These are phyloP conservation scores for Geranium incanum DNA, from an alignment of 441 rosid species.

Conservation along the genomic window DNA sequence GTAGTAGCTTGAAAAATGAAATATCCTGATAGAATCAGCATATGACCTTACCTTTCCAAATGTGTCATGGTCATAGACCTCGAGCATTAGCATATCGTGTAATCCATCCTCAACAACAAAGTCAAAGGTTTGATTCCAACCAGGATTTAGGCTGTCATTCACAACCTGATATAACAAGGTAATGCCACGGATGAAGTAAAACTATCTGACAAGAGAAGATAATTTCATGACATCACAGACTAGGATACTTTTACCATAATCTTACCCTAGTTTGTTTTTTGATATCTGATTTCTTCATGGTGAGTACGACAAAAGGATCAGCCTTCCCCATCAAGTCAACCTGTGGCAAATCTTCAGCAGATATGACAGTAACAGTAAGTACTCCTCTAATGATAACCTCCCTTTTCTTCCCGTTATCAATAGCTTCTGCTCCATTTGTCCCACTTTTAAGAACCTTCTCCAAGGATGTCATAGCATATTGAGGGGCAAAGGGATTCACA, in stretches of 20 bases:
- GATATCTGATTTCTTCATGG: slow-evolving; percentile 76
- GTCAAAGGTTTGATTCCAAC: slow-evolving; percentile 96
- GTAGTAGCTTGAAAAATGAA: too few relatives aligned
- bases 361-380: slow-evolving; percentile 63
- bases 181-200: too few relatives aligned
- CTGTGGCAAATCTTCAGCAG: slow-evolving; percentile 82
- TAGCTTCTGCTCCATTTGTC: slow-evolving; percentile 32
- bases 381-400: slow-evolving; percentile 86
- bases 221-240: slow-evolving; percentile 1
- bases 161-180: slow-evolving; percentile 50
- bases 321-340: slow-evolving; percentile 86
- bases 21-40: neutral
- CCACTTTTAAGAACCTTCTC: slow-evolving; percentile 30
- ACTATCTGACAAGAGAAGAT: neutral
- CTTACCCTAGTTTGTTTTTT: slow-evolving; percentile 78
- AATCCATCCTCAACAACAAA: slow-evolving; percentile 94
- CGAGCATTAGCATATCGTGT: slow-evolving; percentile 85
- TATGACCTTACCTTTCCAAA: too few relatives aligned
- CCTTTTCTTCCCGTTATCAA: slow-evolving; percentile 44
- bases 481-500: slow-evolving; percentile 18
- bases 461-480: slow-evolving; percentile 23
- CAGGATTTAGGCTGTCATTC: slow-evolving; percentile 80
- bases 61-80: slow-evolving; percentile 33
- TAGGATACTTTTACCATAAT: slow-evolving; percentile 10
- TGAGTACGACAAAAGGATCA: slow-evolving; percentile 80